Percentiles rank a stretch among this genome's conserved stretches.
phyloP scores from a whole-genome alignment of 2,329 filamentous ascomycete species.

The Pseudogymnoascus sp. region DNA sequence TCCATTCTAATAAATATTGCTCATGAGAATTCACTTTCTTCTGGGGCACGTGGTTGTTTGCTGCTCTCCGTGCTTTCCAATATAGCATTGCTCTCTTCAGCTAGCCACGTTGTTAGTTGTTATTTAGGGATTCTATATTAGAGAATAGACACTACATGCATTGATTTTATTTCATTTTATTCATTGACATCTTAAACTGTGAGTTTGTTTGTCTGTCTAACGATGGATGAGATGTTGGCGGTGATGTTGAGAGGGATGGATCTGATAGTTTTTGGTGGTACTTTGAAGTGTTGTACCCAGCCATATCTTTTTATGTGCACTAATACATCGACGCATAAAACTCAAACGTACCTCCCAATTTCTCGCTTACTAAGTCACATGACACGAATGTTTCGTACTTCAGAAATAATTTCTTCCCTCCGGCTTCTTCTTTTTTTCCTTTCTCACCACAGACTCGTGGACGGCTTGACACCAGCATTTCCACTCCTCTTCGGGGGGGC shows the following conservation, averaged over 20 bases:
- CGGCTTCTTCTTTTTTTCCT: background rate
- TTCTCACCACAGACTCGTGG: background rate
- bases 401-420: constrained; percentile 1
- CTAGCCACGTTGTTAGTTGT: background rate
- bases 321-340: background rate
- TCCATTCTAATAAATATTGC: constrained; percentile 26
- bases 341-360: background rate
- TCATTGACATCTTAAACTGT: background rate
- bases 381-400: background rate
- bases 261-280: background rate
- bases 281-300: background rate
- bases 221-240: background rate
- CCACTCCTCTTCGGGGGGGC: background rate
- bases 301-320: background rate
- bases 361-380: constrained; percentile 2
- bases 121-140: constrained; percentile 9
- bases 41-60: background rate
- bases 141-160: constrained; percentile 7
- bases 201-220: background rate
- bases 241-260: background rate
- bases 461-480: constrained; percentile 5
- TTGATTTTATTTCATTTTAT: background rate
- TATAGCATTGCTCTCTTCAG: constrained; percentile 7
- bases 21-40: constrained; percentile 3
- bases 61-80: background rate